phyloP scores from a whole-genome alignment of 208 protist species.

The Wallacemonas collosoma region DNA sequence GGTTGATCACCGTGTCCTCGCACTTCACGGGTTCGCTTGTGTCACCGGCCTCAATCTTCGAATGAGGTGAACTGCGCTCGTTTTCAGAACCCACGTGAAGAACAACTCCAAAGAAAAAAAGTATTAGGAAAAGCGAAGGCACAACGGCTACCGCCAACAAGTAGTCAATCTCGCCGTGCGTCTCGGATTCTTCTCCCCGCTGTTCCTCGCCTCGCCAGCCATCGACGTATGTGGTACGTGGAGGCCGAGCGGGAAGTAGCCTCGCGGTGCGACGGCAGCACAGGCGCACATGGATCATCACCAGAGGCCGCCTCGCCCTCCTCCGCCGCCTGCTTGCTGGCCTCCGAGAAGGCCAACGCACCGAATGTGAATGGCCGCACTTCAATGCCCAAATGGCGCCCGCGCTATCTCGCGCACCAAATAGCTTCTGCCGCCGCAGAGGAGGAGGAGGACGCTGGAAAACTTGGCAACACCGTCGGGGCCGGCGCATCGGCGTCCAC shows the following conservation, averaged over 20 bases:
- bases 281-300: neutral
- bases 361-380: neutral
- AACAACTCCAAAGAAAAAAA: neutral
- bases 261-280: neutral
- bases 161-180: neutral
- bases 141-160: no score
- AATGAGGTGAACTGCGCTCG: no score
- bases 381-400: constrained; percentile 6
- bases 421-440: neutral
- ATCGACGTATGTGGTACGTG: constrained; percentile 1
- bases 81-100: no score
- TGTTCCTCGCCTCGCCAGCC: neutral
- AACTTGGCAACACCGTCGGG: no score
- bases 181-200: neutral
- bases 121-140: neutral
- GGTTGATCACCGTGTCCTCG: no score
- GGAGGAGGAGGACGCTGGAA: neutral
- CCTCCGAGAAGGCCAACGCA: neutral
- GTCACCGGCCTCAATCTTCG: no score
- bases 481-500: no score
- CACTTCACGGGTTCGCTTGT: no score
- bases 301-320: constrained; percentile 2
- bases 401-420: neutral
- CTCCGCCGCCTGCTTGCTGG: constrained; percentile 1
- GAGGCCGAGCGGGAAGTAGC: constrained; percentile 6